Conservation (phyloP, 306 rosid species). For the Lablab purpureus region DNA sequence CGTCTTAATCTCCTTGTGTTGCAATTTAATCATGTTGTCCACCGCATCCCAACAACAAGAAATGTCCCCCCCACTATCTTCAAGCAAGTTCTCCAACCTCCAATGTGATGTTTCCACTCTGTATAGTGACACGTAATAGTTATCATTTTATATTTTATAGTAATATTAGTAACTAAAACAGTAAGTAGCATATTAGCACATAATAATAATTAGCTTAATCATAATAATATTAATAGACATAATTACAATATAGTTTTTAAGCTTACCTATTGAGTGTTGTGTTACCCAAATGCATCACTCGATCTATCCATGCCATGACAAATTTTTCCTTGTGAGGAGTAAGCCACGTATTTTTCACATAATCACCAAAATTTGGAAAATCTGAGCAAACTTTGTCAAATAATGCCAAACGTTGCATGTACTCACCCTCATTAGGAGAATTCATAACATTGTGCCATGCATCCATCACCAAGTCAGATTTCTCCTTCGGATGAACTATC, state of each 20-base stretch:
- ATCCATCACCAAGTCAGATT: neutral
- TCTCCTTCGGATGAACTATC: neutral
- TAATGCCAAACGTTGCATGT: neutral
- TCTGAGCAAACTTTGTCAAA: neutral
- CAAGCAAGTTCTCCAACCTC: slow-evolving; percentile 2
- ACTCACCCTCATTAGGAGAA: neutral
- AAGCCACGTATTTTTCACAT: neutral
- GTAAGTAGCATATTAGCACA: neutral
- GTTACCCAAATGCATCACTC: neutral
- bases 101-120: neutral
- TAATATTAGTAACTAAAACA: neutral
- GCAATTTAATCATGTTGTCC: slow-evolving; percentile 4
- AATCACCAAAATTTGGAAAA: neutral
- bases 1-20: neutral
- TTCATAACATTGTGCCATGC: slow-evolving; percentile 1
- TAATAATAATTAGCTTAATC: neutral
- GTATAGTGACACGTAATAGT: neutral
- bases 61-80: neutral
- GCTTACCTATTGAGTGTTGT: neutral
- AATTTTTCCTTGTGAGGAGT: slow-evolving; percentile 10
- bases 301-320: neutral
- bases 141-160: neutral
- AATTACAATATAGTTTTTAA: neutral
- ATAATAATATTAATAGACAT: neutral
- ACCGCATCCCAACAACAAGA: slow-evolving; percentile 7